Base-by-base conservation (phyloP, 768 basidiomycete species). In the Dioszegia hungarica region DNA sequence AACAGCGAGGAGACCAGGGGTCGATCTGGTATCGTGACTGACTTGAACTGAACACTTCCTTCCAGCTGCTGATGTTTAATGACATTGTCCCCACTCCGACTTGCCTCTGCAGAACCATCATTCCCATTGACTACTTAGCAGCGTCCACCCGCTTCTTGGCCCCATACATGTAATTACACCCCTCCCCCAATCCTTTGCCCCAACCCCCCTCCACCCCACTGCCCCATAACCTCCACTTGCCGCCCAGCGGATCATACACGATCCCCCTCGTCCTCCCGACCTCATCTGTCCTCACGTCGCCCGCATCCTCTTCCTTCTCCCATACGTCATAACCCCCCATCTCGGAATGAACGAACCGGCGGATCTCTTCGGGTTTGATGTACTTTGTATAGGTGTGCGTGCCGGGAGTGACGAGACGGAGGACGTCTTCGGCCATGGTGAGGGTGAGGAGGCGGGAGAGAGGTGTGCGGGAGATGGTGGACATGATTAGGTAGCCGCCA, bases 371-470 rank as follows among this genome's bases (percentile, higher is more conserved):
- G 3, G 94, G 89, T 60, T 88, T 88, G 70, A 99, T 78, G 74
- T 82, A 99, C 75, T 99, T 98, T 39, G 84, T 81, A 73, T 89
- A 87, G 0, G 90, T 90, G 76, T 99, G 95, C 10, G 95, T 98
- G 9, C 93, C 91, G 2, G 80, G 82, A 0, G 86, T 79, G 50
- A 98, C 95, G 68, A 88, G 81, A 2, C 86, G 80, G 15, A 93
- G 79, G 57, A 91, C 73, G 41, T 89, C 78, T 76, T 99, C 94
- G 1, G 93, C 94, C 31, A 90, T 77, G 43, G 85, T 78, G 60
- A 89, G 85, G 4, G 86, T 85, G 31, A 88, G 73, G 46, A 87
- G 74, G 64, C 84, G 84, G n/a, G 87, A 77, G 38, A 89, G 79
- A 3, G 86, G 85, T 10, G 86, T 88, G 36, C 95, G 88, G 0